phyloP scores from a whole-genome alignment of 257 asterid genomes.

The Verbascum thapsus region DNA sequence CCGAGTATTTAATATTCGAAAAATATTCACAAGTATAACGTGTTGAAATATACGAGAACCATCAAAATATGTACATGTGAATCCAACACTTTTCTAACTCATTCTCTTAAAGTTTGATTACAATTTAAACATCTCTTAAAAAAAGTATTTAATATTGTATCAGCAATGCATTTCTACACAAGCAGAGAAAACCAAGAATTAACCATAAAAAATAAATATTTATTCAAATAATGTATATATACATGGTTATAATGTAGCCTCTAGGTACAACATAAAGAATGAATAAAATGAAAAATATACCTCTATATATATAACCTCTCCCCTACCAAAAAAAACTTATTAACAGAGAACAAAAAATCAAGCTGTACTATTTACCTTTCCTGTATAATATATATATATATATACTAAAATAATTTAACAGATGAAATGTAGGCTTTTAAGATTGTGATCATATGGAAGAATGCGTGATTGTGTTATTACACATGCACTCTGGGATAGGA shows the following conservation, averaged over 20 bases:
- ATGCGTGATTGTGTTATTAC: constrained; percentile 45
- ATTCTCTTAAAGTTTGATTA: too few relatives aligned
- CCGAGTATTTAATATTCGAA: too few relatives aligned
- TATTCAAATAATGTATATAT: constrained; percentile 25
- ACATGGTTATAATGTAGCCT: constrained; percentile 19
- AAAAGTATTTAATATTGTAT: background rate
- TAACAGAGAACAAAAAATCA: background rate
- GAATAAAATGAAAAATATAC: constrained; percentile 31
- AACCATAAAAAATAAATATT: background rate
- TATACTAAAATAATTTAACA: background rate
- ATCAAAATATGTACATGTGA: too few relatives aligned
- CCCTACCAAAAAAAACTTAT: constrained; percentile 22
- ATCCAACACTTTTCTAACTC: too few relatives aligned
- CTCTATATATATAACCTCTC: constrained; percentile 23
- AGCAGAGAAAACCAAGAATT: background rate
- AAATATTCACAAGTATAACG: too few relatives aligned
- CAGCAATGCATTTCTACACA: background rate
- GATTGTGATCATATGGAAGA: constrained; percentile 32
- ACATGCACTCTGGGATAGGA: constrained; percentile 93
- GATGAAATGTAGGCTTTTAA: too few relatives aligned
- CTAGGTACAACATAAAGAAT: constrained; percentile 37
- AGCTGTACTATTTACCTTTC: constrained; percentile 20
- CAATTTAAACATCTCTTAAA: background rate
- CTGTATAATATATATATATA: background rate
- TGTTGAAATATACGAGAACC: too few relatives aligned